These are phyloP conservation scores for Darksidea phi DNA, from an alignment of 495 filamentous ascomycete species.

Conservation along the genomic window DNA sequence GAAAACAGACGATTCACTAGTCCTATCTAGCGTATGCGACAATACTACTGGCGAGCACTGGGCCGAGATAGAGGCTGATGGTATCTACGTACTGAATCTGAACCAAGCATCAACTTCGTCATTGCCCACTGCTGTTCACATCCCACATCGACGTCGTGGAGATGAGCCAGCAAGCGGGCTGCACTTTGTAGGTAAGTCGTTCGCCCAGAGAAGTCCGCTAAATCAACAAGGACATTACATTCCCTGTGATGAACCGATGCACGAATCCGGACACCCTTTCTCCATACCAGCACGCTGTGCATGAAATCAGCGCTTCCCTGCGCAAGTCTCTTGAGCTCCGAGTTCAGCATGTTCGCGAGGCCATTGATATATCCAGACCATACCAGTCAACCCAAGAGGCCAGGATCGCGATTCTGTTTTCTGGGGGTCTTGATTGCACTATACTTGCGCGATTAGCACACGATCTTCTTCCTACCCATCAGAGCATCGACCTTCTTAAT, in stretches of 20 bases:
- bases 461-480: conserved; percentile 64
- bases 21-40: conserved; percentile 74
- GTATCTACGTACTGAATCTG: conserved; percentile 67
- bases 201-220: conserved; percentile 1
- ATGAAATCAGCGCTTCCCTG: conserved; percentile 20
- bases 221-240: conserved; percentile 18
- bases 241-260: conserved; percentile 62
- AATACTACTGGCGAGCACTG: conserved; percentile 54
- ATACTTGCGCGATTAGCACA: conserved; percentile 81
- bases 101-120: neutral
- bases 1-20: conserved; percentile 51
- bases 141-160: conserved; percentile 11
- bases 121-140: neutral
- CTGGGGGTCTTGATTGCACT: conserved; percentile 91
- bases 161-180: neutral
- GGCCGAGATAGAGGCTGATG: conserved; percentile 79
- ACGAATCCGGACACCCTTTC: conserved; percentile 38
- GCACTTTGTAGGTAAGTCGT: conserved; percentile 22
- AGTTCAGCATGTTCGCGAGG: conserved; percentile 26
- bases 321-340: conserved; percentile 24
- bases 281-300: neutral
- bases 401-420: conserved; percentile 79
- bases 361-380: conserved; percentile 1
- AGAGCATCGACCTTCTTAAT: conserved; percentile 85
- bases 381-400: conserved; percentile 30